Evolutionary conservation across 805 yeast species (phyloP), one percentile per base, ranked within the genome.

Genomic region (Ogataea degrootiae): DNA sequence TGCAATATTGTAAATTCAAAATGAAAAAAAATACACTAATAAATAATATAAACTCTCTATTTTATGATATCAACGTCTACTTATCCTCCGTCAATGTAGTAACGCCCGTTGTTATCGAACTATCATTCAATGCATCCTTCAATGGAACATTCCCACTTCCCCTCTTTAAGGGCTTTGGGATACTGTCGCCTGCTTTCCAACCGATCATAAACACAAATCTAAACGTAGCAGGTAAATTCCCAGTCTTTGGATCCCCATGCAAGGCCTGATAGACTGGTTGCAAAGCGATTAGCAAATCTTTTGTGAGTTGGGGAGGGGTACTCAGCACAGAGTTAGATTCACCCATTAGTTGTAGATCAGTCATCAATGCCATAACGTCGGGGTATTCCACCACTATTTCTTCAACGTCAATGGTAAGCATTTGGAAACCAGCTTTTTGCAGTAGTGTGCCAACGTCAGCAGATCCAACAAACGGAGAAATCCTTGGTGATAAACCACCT

Each of bases 171-270:
- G 96, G 92, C 60, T 82, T 70, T 3, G 91, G 89, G 61, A 86
- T 88, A 43, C 66, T 61, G 6, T 78, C 77, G 46, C 87, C 76
- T 53, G 83, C 81, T 62, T 86, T 88, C 96, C 96, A 88, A 3
- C 96, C 96, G 60, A 88, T 85, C 89, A 87, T 83, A 61, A 83
- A 85, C 23, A 87, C 79, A 45, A 88, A 78, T 50, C 88, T 70
- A 66, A 79, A 88, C 0, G 96, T 87, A 9, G 88, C 90, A 1
- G 96, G 96, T n/a, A 87, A 62, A 0, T 80, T 69, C 1, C 66
- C 57, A 54, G 71, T 79, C 15, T 69, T 53, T 2, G 66, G 69
- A 49, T 78, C 87, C 2, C 89, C 90, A 61, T 88, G 92, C 62
- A 88, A 69, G 6, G 79, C 70, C 52, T 73, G 73, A 63, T 88